These are phyloP conservation scores for Penicillium sp. DNA, from an alignment of 2,329 filamentous ascomycete species.

Conservation along the genomic window DNA sequence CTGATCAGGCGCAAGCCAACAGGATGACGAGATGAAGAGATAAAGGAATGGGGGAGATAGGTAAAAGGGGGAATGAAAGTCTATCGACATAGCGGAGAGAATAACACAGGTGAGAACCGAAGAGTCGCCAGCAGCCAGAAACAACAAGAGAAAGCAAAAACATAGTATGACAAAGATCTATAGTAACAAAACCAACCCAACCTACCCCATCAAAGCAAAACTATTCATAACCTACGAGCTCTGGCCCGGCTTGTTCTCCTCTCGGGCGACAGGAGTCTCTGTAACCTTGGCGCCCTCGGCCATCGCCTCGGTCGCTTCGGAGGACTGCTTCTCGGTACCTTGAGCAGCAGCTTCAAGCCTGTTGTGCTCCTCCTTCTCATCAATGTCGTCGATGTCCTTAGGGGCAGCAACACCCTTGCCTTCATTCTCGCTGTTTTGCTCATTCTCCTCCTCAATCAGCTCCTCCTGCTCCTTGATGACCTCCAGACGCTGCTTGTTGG, in stretches of 20 bases:
- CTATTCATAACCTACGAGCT: constrained; percentile 27
- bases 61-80: constrained; percentile 22
- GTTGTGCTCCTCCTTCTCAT: constrained; percentile 79
- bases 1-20: constrained; percentile 14
- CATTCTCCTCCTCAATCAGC: constrained; percentile 94
- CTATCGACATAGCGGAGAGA: constrained; percentile 32
- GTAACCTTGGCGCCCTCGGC: constrained; percentile 48
- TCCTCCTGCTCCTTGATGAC: constrained; percentile 98
- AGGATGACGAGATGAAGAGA: constrained; percentile 13
- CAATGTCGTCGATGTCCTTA: constrained; percentile 88
- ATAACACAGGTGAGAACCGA: constrained; percentile 33
- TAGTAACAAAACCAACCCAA: constrained; percentile 14
- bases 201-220: constrained; percentile 21
- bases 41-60: neutral
- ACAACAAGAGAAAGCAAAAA: constrained; percentile 14
- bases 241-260: constrained; percentile 37
- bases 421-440: constrained; percentile 84
- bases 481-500: constrained; percentile 98
- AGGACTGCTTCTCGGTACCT: constrained; percentile 49
- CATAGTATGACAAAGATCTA: constrained; percentile 23
- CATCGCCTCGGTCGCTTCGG: constrained; percentile 52
- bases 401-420: constrained; percentile 75
- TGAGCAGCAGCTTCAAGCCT: constrained; percentile 57
- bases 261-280: constrained; percentile 28
- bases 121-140: constrained; percentile 16